These are phyloP conservation scores for Typha latifolia DNA, from an alignment of 176 grass and related monocot genomes.

Conservation along the genomic window DNA sequence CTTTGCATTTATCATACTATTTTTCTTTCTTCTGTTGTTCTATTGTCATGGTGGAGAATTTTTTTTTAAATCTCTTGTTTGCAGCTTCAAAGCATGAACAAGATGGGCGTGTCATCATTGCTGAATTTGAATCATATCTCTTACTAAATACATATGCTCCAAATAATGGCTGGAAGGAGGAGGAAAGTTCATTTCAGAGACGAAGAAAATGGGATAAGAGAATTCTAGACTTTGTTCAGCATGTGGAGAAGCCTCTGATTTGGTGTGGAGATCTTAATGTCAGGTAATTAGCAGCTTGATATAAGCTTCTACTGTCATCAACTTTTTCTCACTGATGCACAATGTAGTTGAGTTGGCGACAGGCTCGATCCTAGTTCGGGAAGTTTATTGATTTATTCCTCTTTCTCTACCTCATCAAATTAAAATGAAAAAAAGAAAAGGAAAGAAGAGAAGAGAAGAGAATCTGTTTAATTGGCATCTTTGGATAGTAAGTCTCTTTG, in stretches of 20 bases:
- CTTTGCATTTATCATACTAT: too few species aligned
- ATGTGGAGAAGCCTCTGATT: conserved; percentile 68
- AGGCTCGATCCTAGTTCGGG: neutral
- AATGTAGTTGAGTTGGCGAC: neutral
- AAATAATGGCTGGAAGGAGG: conserved; percentile 99
- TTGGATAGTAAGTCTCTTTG: too few species aligned
- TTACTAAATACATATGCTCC: conserved; percentile 89
- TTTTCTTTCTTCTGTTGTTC: too few species aligned
- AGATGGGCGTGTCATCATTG: conserved; percentile 87
- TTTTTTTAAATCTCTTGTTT: conserved; percentile 13
- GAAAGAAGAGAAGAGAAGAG: neutral
- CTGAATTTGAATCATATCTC: conserved; percentile 82
- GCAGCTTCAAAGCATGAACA: conserved; percentile 75
- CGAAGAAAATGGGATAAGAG: conserved; percentile 96
- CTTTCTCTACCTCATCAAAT: neutral
- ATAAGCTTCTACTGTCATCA: neutral
- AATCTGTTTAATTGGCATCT: too few species aligned
- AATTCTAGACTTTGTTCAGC: conserved; percentile 84
- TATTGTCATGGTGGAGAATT: too few species aligned
- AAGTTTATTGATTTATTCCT: neutral
- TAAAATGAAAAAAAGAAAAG: neutral
- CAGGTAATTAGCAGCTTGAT: conserved; percentile 46
- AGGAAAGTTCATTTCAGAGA: conserved; percentile 90
- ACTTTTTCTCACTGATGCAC: conserved; percentile 4
- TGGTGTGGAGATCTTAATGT: conserved; percentile 95